Conservation (phyloP, 768 basidiomycete species). For the Podaxis sp. region DNA sequence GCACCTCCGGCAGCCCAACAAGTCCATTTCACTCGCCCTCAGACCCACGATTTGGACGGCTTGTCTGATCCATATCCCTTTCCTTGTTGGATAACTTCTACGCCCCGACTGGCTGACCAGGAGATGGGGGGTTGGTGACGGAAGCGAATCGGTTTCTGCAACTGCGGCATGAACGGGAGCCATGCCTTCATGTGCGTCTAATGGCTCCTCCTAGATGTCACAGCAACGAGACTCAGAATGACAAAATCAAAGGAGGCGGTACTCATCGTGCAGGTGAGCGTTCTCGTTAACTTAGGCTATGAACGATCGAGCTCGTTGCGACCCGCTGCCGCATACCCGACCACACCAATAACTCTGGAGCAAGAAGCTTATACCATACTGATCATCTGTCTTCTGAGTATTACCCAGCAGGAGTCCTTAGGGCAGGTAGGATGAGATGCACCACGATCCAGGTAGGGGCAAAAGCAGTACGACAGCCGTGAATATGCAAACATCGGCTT, state of each 20-base stretch:
- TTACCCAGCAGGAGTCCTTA: not conserved
- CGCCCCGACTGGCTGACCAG: not conserved
- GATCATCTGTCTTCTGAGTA: not conserved
- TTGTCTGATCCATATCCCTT: not conserved
- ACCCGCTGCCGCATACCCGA: constrained; percentile 19
- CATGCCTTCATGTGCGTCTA: not conserved
- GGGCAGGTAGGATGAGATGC: constrained; percentile 11
- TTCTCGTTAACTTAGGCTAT: not conserved
- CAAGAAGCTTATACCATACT: constrained; percentile 11
- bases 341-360: constrained; percentile 16
- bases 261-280: not conserved
- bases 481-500: not conserved
- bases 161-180: not conserved
- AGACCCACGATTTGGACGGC: not conserved
- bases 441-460: constrained; percentile 6
- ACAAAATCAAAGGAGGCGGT: not conserved
- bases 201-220: not conserved
- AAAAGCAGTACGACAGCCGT: not conserved
- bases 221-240: not conserved
- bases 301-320: not conserved
- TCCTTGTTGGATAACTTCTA: not conserved
- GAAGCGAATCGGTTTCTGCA: not conserved
- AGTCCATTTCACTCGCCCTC: not conserved
- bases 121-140: not conserved
- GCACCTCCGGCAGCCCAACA: not conserved